Evolutionary conservation across 2,329 filamentous ascomycete species (phyloP), one percentile per base, ranked within the genome.

Genomic region (Graphium sp.): DNA sequence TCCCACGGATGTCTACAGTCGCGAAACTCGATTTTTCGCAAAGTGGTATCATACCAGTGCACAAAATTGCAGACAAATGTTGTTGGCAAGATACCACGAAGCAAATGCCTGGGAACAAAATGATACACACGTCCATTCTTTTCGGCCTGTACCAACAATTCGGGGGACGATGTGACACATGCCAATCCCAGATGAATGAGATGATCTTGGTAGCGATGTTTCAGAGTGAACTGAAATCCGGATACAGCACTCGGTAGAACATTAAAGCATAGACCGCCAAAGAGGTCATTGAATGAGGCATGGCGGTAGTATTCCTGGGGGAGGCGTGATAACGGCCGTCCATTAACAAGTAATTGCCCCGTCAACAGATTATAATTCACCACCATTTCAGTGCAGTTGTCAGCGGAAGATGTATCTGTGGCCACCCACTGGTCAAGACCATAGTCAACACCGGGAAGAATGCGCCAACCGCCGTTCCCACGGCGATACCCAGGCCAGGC

Each of bases 321-420:
- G 0, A 72, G 47, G 3, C 58, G 51, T 4, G 52, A 41, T 0
- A 70, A 36, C 0, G 62, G 65, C 2, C 46, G 23, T 0, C 66
- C 66, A 32, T 70, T 52, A 1, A 73, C 53, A 0, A 70, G 48
- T 0, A 75, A 43, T 15, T 59, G 48, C 0, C 59, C 66, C 1
- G 51, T 60, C 3, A 74, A 35, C 1, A 68, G 27, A 34, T 67
- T 66, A 35, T 59, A 60, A 16, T n/a, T n/a, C n/a, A n/a, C n/a
- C n/a, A n/a, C n/a, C n/a, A n/a, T n/a, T n/a, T n/a, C n/a, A n/a
- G n/a, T n/a, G 20, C 20, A 22, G 10, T 9, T 9, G 20, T 22
- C 12, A 9, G 10, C 10, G 10, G 10, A 10, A 12, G 12, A 9
- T 9, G 20, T 22, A n/a, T n/a, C n/a, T n/a, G n/a, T n/a, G n/a